A percentile compares a stretch with the other conserved stretches of the same genome.
phyloP scores from a whole-genome alignment of 768 basidiomycete species.

The Boletus subparvulus region DNA sequence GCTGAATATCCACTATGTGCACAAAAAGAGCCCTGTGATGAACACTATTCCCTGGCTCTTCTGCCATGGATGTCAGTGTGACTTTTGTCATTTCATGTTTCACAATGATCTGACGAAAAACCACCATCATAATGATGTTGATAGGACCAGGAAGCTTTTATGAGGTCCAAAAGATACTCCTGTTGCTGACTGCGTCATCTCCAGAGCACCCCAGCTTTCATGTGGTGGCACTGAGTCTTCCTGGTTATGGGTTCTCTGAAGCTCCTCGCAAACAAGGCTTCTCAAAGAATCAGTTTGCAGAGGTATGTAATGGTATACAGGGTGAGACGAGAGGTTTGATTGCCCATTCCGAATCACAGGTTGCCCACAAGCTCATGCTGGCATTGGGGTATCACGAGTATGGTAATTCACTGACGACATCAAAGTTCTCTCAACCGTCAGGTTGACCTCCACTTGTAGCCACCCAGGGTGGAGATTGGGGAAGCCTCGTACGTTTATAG shows the following conservation, averaged over 20 bases:
- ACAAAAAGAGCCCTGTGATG: conserved; percentile 44
- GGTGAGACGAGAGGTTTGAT: too few relatives aligned
- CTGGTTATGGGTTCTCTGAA: conserved; percentile 63
- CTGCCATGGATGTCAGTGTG: conserved; percentile 51
- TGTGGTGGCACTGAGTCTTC: conserved; percentile 58
- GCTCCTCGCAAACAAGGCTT: conserved; percentile 56
- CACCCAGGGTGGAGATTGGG: conserved; percentile 53
- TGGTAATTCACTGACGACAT: conserved; percentile 30
- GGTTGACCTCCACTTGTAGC: conserved; percentile 30
- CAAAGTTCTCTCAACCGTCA: neutral
- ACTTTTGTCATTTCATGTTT: too few relatives aligned
- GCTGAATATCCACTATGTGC: conserved; percentile 58
- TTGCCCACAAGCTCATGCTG: conserved; percentile 50
- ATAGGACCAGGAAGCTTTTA: too few relatives aligned
- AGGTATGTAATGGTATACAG: conserved; percentile 35
- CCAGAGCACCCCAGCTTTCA: conserved; percentile 56
- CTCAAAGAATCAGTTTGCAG: conserved; percentile 48
- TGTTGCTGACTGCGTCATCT: conserved; percentile 44
- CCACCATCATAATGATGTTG: too few relatives aligned
- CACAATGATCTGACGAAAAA: too few relatives aligned
- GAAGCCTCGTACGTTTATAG: conserved; percentile 30
- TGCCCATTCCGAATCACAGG: conserved; percentile 21
- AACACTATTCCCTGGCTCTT: conserved; percentile 59
- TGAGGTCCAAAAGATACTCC: conserved; percentile 57
- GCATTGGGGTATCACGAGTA: conserved; percentile 49